Base-by-base conservation (phyloP, 2,329 filamentous ascomycete genomes). In the Epicoccum nigrum region DNA sequence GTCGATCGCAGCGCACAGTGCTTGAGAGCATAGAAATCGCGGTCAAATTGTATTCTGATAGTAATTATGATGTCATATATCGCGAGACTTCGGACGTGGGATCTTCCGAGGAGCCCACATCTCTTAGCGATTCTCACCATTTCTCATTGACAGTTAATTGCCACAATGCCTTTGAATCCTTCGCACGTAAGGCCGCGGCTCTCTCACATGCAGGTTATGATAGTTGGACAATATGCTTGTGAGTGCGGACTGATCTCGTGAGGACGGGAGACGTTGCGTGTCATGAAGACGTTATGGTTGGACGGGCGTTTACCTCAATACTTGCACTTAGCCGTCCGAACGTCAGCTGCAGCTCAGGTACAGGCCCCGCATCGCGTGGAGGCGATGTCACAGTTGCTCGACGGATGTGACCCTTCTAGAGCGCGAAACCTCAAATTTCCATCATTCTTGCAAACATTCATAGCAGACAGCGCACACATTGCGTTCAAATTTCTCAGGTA, bases 1-100 rank as follows among this genome's bases (percentile, higher is more conserved):
- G n/a, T n/a, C n/a, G n/a, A n/a, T n/a, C n/a, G n/a, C n/a, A 25
- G 23, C 23, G 9, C 9, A 25, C 23, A 25, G 9, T 25, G 6
- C 9, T 8, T 23, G 21, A 25, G 9, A 25, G 9, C 9, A 7
- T 25, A 9, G 6, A 7, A 25, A 39, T 27, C 6, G 21, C 28
- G 16, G 32, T 13, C 21, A 8, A 32, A 21, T 33, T 21, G 12
- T 15, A 13, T 4, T 39, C n/a, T 17, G 5, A 8, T 6, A 8
- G 28, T 47, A 27, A 44, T 28, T 2, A 28, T 47, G 49, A 52
- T 44, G 43, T 47, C 49, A 47, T 38, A 21, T 9, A 44, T 52
- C 49, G 38, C 34, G 38, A 35, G 38, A 30, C 33, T 13, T 13
- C 7, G 11, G 6, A 11, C 7, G 16, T 32, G 7, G 33, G 28